Evolutionary conservation across 2,329 filamentous ascomycete species (phyloP).

Genomic region (Aphanocladium album): DNA sequence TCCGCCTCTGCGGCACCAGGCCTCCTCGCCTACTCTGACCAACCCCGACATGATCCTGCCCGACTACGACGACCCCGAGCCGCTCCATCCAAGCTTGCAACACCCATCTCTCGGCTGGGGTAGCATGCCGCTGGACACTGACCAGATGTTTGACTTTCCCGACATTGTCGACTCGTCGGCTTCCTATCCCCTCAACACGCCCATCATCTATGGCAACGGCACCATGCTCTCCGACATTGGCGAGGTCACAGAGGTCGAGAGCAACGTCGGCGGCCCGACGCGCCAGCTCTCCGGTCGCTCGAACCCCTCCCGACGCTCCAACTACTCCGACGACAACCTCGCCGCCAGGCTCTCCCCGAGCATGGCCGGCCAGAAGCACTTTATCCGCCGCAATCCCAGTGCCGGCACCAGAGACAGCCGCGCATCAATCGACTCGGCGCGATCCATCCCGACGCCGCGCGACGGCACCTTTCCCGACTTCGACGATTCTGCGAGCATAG

Average conservation of each 20-base stretch:
- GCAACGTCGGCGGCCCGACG: conserved; percentile 39
- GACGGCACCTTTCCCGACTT: conserved; percentile 53
- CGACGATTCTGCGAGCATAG: conserved; percentile 57
- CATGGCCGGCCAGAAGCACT: conserved; percentile 32
- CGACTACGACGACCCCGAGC: conserved; percentile 57
- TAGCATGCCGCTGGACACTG: conserved; percentile 32
- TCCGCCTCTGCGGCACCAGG: conserved; percentile 41
- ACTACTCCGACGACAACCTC: conserved; percentile 29
- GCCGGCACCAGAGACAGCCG: conserved; percentile 43
- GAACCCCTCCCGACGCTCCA: conserved; percentile 21
- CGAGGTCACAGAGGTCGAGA: conserved; percentile 51
- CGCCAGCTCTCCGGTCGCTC: conserved; percentile 30
- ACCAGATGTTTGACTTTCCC: conserved; percentile 36
- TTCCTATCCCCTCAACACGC: conserved; percentile 50
- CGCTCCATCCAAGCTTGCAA: conserved; percentile 47
- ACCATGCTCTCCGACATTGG: conserved; percentile 65
- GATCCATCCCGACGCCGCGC: conserved; percentile 47
- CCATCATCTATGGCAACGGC: conserved; percentile 64
- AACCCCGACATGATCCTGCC: conserved; percentile 95
- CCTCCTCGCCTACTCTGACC: conserved; percentile 79
- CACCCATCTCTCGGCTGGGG: conserved; percentile 51
- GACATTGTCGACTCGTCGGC: conserved; percentile 31
- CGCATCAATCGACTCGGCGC: conserved; percentile 55
- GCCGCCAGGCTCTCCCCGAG: conserved; percentile 37
- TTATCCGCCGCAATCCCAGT: conserved; percentile 41